Evolutionary conservation across 1,284 basidiomycete species (phyloP).

Genomic region (Cerioporus squamosus): DNA sequence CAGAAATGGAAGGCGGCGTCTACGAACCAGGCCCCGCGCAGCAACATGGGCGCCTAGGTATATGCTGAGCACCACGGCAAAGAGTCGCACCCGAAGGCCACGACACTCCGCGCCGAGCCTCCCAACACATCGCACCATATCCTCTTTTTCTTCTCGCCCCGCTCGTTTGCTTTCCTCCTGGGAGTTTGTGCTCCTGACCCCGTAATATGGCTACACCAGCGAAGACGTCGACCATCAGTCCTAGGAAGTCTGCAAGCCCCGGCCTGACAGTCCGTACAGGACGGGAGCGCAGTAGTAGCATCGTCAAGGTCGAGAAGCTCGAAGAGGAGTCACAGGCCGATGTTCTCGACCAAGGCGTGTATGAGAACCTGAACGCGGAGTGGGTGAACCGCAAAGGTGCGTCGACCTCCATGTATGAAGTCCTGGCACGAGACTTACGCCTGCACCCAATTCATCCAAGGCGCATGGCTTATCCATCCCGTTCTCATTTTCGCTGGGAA

Average conservation of each 20-base stretch:
- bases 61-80: conserved; percentile 2
- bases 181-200: background rate
- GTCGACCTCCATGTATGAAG: conserved; percentile 28
- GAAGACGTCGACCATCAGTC: conserved; percentile 33
- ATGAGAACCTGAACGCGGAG: conserved; percentile 92
- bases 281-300: conserved; percentile 75
- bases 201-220: conserved; percentile 26
- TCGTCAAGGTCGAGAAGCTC: conserved; percentile 90
- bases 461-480: conserved; percentile 97
- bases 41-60: conserved; percentile 20
- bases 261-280: conserved; percentile 45
- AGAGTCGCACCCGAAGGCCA: conserved; percentile 17
- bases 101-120: conserved; percentile 11
- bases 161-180: background rate
- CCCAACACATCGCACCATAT: conserved; percentile 17
- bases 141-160: conserved; percentile 1
- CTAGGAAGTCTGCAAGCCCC: conserved; percentile 27
- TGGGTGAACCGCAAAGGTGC: conserved; percentile 99
- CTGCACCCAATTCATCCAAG: conserved; percentile 42
- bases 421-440: background rate
- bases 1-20: background rate
- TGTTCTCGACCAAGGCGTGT: conserved; percentile 80
- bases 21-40: conserved; percentile 12
- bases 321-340: conserved; percentile 81
- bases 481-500: conserved; percentile 92